Base-by-base conservation (phyloP, 2,329 filamentous ascomycete species). In the Xylaria sp. region DNA sequence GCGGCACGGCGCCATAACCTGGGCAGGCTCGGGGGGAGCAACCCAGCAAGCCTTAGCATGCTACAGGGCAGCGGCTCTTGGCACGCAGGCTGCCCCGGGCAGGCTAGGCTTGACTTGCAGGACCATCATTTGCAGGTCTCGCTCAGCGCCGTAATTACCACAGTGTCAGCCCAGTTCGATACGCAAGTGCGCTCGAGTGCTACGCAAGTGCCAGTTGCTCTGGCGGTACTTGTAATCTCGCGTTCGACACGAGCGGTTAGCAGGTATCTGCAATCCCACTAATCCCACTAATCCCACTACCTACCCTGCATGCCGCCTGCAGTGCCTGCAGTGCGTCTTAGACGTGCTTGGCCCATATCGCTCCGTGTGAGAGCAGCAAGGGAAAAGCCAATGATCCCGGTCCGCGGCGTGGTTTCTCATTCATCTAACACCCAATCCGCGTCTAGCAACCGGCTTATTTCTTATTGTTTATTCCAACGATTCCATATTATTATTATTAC, bases 361-460 rank as follows among this genome's bases (percentile, higher is more conserved):
- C 72, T 72, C 72, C 72, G 73, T 74, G 66, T 59, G 66, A 59
- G 58, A 18, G 46, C 34, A 60, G 60, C 70, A 70, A 74, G 60
- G 64, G 64, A 59, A 59, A 63, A 28, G 32, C 34, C 63, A 39
- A 28, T 56, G 60, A 67, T 59, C 64, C 67, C 50, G 50, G 67
- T 50, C 58, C 61, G 53, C 64, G 62, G 65, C 62, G 61, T 63
- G 58, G 55, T 66, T 66, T 67, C 60, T 67, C 32, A 59, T 61
- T 60, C 66, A 53, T 58, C 63, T 67, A 70, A 68, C 64, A 66
- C 62, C 72, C 65, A 72, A 73, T 75, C 74, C 71, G 72, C 72
- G 68, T 62, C 68, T 63, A 65, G 67, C 68, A 72, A 69, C 70
- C 68, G 64, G 68, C 63, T 68, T 60, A 39, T 43, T 58, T 59